Evolutionary conservation across 495 filamentous ascomycete genomes (phyloP), one percentile per base, ranked within the genome.

Genomic region (Daldinia loculata): DNA sequence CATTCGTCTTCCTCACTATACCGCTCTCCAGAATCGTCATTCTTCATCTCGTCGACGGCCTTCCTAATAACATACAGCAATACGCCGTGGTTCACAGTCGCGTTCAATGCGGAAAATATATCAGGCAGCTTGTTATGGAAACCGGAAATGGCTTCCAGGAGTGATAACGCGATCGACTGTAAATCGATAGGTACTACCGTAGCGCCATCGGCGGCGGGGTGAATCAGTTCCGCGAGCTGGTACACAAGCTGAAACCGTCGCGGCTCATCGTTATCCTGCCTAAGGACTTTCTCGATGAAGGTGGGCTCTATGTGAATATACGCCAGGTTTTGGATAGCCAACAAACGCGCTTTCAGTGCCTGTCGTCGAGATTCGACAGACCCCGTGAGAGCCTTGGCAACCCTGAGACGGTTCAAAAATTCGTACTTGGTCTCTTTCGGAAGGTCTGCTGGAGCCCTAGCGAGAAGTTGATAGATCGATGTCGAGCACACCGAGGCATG

Each of bases 1-100:
- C 94, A 97, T 72, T 94, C 89, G 72, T 97, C 93, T 56, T 89
- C 83, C 60, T 87, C 88, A 15, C 74, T 83, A 38, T 80, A 77
- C 71, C 89, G 86, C 63, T 89, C 87, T 53, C 86, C 83, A 43
- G 64, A 60, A n/a, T 85, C 82, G 50, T 91, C 87, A 8, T 80
- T 80, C 39, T 84, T 86, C 79, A 98, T 88, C 67, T 93, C 91
- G 24, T 90, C 92, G 61, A 97, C 92, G 11, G 92, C 90, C 76
- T 95, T 97, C 55, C 95, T 89, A 34, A 97, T 89, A 64, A 97
- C 84, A 76, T 98, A 98, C 75, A 97, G 90, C n/a, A 99, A 85
- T 15, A 98, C 90, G 14, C 96, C 96, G 71, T 99, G 96, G 75
- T 94, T 98, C 60, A 97, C 93, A 78, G 95, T 95, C 62, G 94